Evolutionary conservation across 2,329 filamentous ascomycete species (phyloP), one percentile per base, ranked within the genome.

Genomic region (Apiospora marii): DNA sequence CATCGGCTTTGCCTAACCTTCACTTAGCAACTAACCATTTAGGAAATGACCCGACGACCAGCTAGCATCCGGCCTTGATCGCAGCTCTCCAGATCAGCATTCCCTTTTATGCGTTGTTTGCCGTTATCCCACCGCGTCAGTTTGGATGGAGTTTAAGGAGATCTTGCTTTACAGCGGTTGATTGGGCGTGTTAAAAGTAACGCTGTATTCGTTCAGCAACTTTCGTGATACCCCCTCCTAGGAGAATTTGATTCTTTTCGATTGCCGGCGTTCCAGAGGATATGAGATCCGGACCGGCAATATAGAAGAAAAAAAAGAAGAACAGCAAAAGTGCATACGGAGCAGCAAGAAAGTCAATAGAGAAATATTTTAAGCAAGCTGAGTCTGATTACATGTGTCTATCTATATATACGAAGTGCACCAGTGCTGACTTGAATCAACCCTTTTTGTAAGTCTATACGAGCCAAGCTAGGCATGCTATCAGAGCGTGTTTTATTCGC

Each of bases 341-440:
- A 41, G 30, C 30, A 64, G 34, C 30, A 64, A 64, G 19, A 64
- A 37, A 22, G 34, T 41, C 16, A 16, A 43, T 30, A 16, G 46
- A 70, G 71, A 43, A 67, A 16, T 44, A 82, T 86, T 87, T 79
- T 89, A 92, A 41, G 88, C 87, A 4, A 84, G 76, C 1, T 86
- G 85, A 34, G 90, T 90, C 1, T 92, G 81, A 75, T 92, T 92
- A 7, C 44, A 69, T 41, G 34, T 64, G 34, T 64, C 34, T 41
- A 41, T 37, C 22, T 64, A n/a, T n/a, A 37, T 37, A 41, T 41
- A 64, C 58, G 22, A 64, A 64, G 58, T 24, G 34, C 34, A n/a
- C 10, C 34, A 64, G 37, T 64, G 22, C 34, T 22, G 41, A 2
- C 19, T n/a, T 37, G 30, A 41, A 41, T 14, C 27, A 34, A 22